Conservation (phyloP, 2,329 filamentous ascomycete genomes). For the Fusarium nisikadoi region DNA sequence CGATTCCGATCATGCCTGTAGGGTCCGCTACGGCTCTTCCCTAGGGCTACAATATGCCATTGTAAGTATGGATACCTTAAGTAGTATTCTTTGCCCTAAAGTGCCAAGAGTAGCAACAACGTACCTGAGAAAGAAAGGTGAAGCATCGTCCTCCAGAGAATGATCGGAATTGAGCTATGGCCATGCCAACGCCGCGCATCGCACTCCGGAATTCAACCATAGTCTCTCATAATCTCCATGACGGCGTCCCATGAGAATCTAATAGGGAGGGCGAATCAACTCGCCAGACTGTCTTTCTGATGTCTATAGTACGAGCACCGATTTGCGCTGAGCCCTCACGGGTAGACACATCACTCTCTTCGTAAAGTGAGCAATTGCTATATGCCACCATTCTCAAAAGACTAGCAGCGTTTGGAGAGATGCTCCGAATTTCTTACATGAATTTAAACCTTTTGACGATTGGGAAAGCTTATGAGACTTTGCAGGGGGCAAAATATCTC, state of each 20-base stretch:
- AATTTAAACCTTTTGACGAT: neutral
- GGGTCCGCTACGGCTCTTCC: conserved; percentile 1
- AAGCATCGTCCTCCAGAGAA: conserved; percentile 75
- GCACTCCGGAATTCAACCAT: conserved; percentile 85
- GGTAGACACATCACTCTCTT: conserved; percentile 67
- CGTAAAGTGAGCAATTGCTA: conserved; percentile 56
- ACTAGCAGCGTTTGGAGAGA: conserved; percentile 10
- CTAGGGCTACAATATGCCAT: neutral
- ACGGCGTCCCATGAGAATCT: conserved; percentile 82
- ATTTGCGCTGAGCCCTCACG: conserved; percentile 82
- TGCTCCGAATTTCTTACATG: conserved; percentile 15
- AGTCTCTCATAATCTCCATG: conserved; percentile 94
- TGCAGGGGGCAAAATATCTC: conserved; percentile 12
- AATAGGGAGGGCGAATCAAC: conserved; percentile 18
- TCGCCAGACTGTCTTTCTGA: conserved; percentile 76
- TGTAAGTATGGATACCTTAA: neutral
- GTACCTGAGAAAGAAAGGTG: conserved; percentile 22
- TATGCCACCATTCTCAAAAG: conserved; percentile 14
- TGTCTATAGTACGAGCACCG: conserved; percentile 79
- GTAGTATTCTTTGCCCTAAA: conserved; percentile 11
- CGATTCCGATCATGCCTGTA: neutral
- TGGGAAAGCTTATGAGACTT: neutral
- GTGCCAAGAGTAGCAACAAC: neutral
- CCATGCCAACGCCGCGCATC: conserved; percentile 78
- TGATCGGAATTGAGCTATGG: conserved; percentile 84